phyloP scores from a whole-genome alignment of 345 rosid species.

The Gossypium rotundifolium region DNA sequence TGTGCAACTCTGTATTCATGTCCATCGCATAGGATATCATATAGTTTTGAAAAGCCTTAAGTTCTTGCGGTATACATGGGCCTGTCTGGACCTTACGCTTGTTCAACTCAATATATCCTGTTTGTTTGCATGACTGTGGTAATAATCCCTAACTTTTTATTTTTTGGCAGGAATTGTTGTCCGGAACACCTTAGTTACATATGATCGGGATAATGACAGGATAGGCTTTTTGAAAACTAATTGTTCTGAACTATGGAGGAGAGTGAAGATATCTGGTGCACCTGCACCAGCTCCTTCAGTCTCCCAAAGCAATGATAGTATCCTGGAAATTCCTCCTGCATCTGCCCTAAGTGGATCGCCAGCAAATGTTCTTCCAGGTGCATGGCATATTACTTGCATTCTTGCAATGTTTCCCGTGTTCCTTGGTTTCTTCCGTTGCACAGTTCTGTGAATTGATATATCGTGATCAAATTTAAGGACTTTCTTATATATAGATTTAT shows the following conservation, averaged over 20 bases:
- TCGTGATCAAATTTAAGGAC: neutral
- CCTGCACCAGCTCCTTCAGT: slow-evolving; percentile 40
- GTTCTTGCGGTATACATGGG: neutral
- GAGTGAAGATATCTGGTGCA: slow-evolving; percentile 32
- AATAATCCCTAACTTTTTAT: neutral
- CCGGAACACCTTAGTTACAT: slow-evolving; percentile 70
- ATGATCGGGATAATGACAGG: slow-evolving; percentile 65
- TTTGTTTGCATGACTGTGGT: neutral
- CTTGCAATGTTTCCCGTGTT: neutral
- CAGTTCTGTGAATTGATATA: neutral
- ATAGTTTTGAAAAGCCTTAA: neutral
- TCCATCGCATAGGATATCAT: neutral
- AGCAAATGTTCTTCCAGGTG: slow-evolving; percentile 41
- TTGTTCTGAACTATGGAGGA: slow-evolving; percentile 68
- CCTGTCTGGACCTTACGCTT: neutral
- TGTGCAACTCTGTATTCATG: neutral
- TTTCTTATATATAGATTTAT: neutral
- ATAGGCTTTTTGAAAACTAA: slow-evolving; percentile 78
- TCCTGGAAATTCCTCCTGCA: slow-evolving; percentile 30
- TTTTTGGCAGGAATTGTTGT: slow-evolving; percentile 58
- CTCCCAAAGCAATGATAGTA: slow-evolving; percentile 22
- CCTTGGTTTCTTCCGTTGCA: neutral
- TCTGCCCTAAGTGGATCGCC: slow-evolving; percentile 36
- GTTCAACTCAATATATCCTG: neutral
- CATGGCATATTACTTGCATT: neutral